Evolutionary conservation across 306 rosid genomes (phyloP), one percentile per base, ranked within the genome.

Genomic region (Cyclanthera cordifolia): DNA sequence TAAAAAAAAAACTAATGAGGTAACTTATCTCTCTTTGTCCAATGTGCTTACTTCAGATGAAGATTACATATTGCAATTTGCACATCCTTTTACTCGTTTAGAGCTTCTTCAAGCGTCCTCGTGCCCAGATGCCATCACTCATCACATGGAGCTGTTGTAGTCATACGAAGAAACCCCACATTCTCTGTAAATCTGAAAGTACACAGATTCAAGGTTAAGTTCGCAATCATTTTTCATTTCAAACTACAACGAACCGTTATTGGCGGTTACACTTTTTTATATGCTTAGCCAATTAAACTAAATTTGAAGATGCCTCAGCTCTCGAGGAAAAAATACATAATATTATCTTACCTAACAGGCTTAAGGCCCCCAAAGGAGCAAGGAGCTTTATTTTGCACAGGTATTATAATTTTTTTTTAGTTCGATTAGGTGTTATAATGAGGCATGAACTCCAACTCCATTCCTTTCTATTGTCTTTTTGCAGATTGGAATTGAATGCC

Each of bases 31-130:
- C 3, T 69, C 10, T 51, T 17, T 53, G 46, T 53, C 2, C 25
- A 50, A 48, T 49, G 47, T 61, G 43, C 8, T 20, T 41, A 41
- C 72, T 76, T 73, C 90, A 89, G 98, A 79, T 83, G 91, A 85
- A 83, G 95, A 93, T 78, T 93, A 89, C 88, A 84, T 80, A 47
- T 73, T 93, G 88, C 95, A 90, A 76, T 87, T 85, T 61, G 91
- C 87, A 49, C 91, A 77, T 9, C 96, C 96, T 50, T 93, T 73
- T 85, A 72, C 47, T 52, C 96, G 96, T 66, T 77, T 93, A 73
- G 98, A 93, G 91, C 98, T 93, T 68, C 75, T 85, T 25, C 97
- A 85, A 72, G 95, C 85, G 21, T 87, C 79, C 16, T 85, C 95
- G 52, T 87, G 97, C 76, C 97, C 90, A 12, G 88, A 84, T 28